Conservation (phyloP, 768 basidiomycete genomes). For the Jaapia argillacea region DNA sequence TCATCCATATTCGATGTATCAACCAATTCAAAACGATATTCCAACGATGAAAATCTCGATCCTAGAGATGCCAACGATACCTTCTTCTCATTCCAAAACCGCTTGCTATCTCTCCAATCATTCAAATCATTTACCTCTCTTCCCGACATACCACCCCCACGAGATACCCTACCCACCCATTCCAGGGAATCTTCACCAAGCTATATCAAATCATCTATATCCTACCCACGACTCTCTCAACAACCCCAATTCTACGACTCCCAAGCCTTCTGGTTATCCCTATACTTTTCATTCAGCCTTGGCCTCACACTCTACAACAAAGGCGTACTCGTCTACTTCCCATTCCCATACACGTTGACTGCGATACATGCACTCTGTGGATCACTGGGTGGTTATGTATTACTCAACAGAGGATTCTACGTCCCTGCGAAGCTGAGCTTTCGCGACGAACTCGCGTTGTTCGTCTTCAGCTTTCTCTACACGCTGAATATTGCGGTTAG, state of each 20-base stretch:
- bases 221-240: not conserved
- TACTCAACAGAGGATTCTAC: constrained; percentile 49
- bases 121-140: no score
- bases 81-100: no score
- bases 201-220: not conserved
- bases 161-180: not conserved
- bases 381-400: constrained; percentile 63
- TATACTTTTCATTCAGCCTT: constrained; percentile 90
- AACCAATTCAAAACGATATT: no score
- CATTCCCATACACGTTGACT: constrained; percentile 93
- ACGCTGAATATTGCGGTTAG: constrained; percentile 92
- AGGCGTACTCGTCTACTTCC: constrained; percentile 81
- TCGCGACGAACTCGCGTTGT: constrained; percentile 49
- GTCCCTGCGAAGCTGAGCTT: constrained; percentile 41
- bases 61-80: no score
- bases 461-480: constrained; percentile 83
- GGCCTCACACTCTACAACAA: constrained; percentile 95
- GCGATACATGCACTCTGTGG: constrained; percentile 87
- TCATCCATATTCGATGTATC: no score
- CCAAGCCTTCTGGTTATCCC: constrained; percentile 47
- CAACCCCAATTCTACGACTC: not conserved
- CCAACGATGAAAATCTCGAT: no score
- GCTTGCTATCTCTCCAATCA: no score
- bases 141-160: no score
- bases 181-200: not conserved